Base-by-base conservation (phyloP, 2,329 filamentous ascomycete species). In the Penicillium sp. region DNA sequence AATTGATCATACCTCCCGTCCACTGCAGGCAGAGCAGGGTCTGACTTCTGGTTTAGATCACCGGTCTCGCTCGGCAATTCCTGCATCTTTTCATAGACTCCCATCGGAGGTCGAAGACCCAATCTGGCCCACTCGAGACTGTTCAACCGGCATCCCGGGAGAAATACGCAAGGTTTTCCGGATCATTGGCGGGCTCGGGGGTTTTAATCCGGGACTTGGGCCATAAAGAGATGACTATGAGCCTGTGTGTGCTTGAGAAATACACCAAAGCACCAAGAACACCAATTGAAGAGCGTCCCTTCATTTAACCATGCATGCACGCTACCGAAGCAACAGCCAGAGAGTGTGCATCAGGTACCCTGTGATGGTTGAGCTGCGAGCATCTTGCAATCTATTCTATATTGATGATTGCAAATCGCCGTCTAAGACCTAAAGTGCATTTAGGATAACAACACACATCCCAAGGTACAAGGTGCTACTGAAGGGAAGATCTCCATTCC, bases 241-340 rank as follows among this genome's bases (percentile, higher is more conserved):
- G 41, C 41, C 7, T 42, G 33, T 4, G 41, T 42, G 13, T 42
- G 30, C 16, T 4, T 16, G 40, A 42, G 1, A 29, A 33, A n/a
- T 42, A 67, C 11, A 63, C 44, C 25, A 68, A 33, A 65, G 52
- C 1, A 39, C 64, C 4, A 68, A 46, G 30, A 67, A 67, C 1
- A 49, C 64, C 10, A 68, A 52, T 36, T 68, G 65, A 51, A 66
- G 53, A 25, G 55, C 54, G 3, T n/a, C 64, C 61, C 7, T 54
- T 55, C 65, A 68, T 68, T 68, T 68, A 14, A 67, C 65, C 65
- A 67, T 67, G 44, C 64, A 67, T 8, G 44, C 64, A 67, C 7
- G 65, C 64, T n/a, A 66, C 57, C 1, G 64, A 67, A 3, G 57
- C n/a, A 51, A 2, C 64, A 56, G 0, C 61, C 63, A 2, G 60